Conservation (phyloP, 1,284 basidiomycete species). For the Malassezia pachydermatis region DNA sequence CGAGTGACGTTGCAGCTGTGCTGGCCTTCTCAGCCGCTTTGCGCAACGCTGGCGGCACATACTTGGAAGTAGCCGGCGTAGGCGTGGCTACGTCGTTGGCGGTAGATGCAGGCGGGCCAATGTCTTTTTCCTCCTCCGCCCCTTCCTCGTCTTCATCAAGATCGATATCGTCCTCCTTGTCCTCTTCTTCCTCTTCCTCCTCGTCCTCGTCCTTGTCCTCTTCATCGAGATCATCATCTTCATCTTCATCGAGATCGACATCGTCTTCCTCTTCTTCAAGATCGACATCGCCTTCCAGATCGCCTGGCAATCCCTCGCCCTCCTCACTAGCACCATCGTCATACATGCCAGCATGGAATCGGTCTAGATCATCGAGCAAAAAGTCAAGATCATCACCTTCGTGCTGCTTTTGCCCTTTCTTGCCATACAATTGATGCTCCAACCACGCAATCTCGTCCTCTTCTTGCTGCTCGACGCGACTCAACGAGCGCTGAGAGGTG, state of each 20-base stretch:
- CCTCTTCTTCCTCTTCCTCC: constrained; percentile 22
- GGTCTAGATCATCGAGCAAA: constrained; percentile 35
- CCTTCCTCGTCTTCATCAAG: not conserved
- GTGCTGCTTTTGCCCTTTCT: constrained; percentile 12
- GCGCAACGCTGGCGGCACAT: constrained; percentile 53
- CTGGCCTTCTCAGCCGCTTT: constrained; percentile 15
- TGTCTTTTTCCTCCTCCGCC: not conserved
- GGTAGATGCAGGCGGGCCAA: not conserved
- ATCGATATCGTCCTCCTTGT: constrained; percentile 1
- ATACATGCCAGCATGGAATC: constrained; percentile 29
- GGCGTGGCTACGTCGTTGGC: not conserved
- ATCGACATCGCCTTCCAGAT: not conserved
- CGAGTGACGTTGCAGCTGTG: constrained; percentile 51
- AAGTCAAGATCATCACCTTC: constrained; percentile 31
- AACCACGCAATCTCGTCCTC: constrained; percentile 47
- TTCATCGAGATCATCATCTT: not conserved
- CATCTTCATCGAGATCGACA: not conserved
- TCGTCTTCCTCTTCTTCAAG: constrained; percentile 7
- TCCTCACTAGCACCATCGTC: too few relatives aligned
- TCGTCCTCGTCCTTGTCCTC: constrained; percentile 1
- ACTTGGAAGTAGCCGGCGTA: constrained; percentile 27
- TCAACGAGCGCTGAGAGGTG: not conserved
- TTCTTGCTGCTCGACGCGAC: constrained; percentile 32
- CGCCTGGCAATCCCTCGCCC: constrained; percentile 9
- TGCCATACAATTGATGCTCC: constrained; percentile 31